phyloP scores from a whole-genome alignment of 768 basidiomycete genomes.

The Boletus pseudo-olivaceus region DNA sequence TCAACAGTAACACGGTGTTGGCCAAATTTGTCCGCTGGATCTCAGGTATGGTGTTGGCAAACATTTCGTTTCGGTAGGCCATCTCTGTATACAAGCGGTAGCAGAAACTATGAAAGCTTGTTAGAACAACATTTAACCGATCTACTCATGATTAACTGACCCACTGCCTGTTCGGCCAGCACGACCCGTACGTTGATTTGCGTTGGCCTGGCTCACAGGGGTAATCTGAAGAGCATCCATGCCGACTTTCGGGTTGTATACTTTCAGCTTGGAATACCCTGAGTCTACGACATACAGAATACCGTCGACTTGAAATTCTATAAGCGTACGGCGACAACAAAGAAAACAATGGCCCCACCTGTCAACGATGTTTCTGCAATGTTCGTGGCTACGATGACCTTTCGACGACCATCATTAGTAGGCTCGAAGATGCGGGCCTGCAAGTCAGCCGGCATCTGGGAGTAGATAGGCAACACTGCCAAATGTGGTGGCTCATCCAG shows the following conservation, averaged over 20 bases:
- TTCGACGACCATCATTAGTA: slow-evolving; percentile 88
- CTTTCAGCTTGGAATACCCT: slow-evolving; percentile 96
- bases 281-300: slow-evolving; percentile 96
- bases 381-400: slow-evolving; percentile 98
- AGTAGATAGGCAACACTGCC: slow-evolving; percentile 96
- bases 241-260: slow-evolving; percentile 98
- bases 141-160: slow-evolving; percentile 41
- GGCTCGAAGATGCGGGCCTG: slow-evolving; percentile 98
- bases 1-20: slow-evolving; percentile 91
- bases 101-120: slow-evolving; percentile 61
- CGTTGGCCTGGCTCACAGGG: slow-evolving; percentile 98
- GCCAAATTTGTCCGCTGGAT: slow-evolving; percentile 98
- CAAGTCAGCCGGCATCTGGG: slow-evolving; percentile 98
- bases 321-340: slow-evolving; percentile 3
- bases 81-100: slow-evolving; percentile 97
- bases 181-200: slow-evolving; percentile 92
- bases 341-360: slow-evolving; percentile 40
- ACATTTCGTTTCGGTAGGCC: slow-evolving; percentile 94
- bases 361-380: slow-evolving; percentile 98
- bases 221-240: slow-evolving; percentile 99
- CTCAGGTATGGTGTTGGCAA: slow-evolving; percentile 94
- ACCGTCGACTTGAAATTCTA: slow-evolving; percentile 70
- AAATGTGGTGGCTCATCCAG: slow-evolving; percentile 87
- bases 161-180: slow-evolving; percentile 96
- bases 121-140: background rate